Evolutionary conservation across 768 basidiomycete genomes (phyloP).

Genomic region (Serendipita sp.): DNA sequence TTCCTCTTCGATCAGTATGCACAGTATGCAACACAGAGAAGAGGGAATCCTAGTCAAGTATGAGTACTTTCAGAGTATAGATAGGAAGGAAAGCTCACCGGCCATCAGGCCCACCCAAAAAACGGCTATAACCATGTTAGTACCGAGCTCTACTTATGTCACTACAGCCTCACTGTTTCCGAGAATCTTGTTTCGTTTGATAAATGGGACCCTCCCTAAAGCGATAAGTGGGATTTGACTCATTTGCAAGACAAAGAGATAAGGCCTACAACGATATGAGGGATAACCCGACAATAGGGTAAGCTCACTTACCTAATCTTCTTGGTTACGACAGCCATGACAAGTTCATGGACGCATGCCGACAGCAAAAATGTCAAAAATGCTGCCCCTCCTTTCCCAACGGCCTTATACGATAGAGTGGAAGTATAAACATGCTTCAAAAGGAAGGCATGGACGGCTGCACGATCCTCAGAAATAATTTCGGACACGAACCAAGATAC

Average conservation of each 20-base stretch:
- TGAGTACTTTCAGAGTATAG: not conserved
- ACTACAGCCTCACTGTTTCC: slow-evolving; percentile 18
- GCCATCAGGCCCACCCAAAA: slow-evolving; percentile 78
- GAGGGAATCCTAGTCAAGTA: slow-evolving; percentile 63
- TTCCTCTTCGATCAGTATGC: slow-evolving; percentile 25
- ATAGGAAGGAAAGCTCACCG: not conserved
- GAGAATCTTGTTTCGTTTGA: slow-evolving; percentile 66
- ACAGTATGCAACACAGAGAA: slow-evolving; percentile 68
- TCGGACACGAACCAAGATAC: not conserved
- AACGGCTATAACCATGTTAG: slow-evolving; percentile 26
- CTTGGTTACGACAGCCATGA: slow-evolving; percentile 89
- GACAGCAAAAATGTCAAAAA: slow-evolving; percentile 84
- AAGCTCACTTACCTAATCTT: slow-evolving; percentile 60
- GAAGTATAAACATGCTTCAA: slow-evolving; percentile 91
- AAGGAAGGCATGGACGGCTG: slow-evolving; percentile 73
- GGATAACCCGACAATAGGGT: not conserved
- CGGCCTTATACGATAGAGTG: slow-evolving; percentile 55
- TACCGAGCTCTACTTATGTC: not conserved
- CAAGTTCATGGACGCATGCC: slow-evolving; percentile 81
- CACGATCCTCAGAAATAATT: slow-evolving; percentile 18
- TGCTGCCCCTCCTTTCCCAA: slow-evolving; percentile 72
- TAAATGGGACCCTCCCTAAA: slow-evolving; percentile 53
- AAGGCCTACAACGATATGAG: slow-evolving; percentile 37
- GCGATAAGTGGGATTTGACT: slow-evolving; percentile 85
- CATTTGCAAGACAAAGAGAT: slow-evolving; percentile 70